A percentile compares a stretch with the other conserved stretches of the same genome.
Conservation (phyloP, 176 grass and related monocot genomes). For the Oryza coarctata region DNA sequence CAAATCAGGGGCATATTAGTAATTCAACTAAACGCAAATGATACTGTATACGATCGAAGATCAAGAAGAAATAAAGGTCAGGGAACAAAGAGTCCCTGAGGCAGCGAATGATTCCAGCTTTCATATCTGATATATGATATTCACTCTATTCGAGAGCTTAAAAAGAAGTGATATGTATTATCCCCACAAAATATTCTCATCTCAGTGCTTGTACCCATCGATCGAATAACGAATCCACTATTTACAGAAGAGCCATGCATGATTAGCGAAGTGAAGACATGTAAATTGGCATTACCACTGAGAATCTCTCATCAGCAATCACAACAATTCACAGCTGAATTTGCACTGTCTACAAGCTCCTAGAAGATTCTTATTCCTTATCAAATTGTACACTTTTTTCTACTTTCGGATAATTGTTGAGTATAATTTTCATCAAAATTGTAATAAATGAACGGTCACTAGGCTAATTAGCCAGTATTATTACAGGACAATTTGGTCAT, state of each 20-base stretch:
- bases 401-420: not conserved
- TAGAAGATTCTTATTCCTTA: not conserved
- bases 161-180: not conserved
- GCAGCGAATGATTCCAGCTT: not conserved
- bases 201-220: constrained; percentile 27
- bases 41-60: too few relatives aligned
- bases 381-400: not conserved
- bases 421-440: not conserved
- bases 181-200: not conserved
- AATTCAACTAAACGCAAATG: too few relatives aligned
- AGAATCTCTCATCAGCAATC: not conserved
- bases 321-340: not conserved
- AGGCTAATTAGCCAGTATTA: not conserved
- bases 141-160: constrained; percentile 13
- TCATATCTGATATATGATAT: not conserved
- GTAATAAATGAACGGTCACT: not conserved
- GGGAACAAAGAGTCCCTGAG: not conserved
- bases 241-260: not conserved
- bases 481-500: not conserved
- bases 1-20: too few relatives aligned
- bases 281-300: too few relatives aligned
- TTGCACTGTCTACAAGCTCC: not conserved
- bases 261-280: not conserved
- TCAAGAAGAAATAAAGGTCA: not conserved
- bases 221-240: constrained; percentile 29